Evolutionary conservation across 768 basidiomycete genomes (phyloP), one percentile per base, ranked within the genome.

Genomic region (Hypholoma sublateritium): DNA sequence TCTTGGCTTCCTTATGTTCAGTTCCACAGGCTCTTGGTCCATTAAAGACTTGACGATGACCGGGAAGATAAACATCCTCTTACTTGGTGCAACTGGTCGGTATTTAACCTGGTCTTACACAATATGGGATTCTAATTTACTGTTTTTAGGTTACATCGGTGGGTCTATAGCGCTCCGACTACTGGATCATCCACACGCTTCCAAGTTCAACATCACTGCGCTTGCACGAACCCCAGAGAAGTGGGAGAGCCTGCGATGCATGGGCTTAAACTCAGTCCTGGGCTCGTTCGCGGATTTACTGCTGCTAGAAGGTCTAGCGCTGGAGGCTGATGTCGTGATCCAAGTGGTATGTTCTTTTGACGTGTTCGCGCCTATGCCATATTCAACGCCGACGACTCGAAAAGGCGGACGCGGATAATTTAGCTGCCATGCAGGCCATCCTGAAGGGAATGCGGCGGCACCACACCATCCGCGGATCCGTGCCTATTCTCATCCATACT

Each of bases 401-500:
- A 36, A 28, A 14, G 46, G 25, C 17, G 5, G 49, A 76, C 74
- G 74, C 71, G 1, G 85, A 88, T 58, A 68, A 85, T 50, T 52
- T 79, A 0, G 64, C 66, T 0, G 79, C 80, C 0, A 74, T 73
- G 0, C 61, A 75, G 37, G 80, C 82, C 1, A 77, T 80, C 9
- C 66, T 89, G 55, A 72, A 66, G 12, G 87, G 88, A 1, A 57
- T 83, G 65, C 83, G 80, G 70, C 78, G 73, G 60, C 69, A 75
- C 19, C 68, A 77, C 48, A 70, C 74, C 34, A 64, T 59, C 19
- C 79, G 77, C 1, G 79, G 80, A 3, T 71, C 65, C 2, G 63
- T 67, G 1, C 77, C 84, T 5, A 74, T 76, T 55, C 72, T 84
- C 9, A 86, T 90, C 16, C 84, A 90, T 62, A 87, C 86, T 0